Evolutionary conservation across 495 filamentous ascomycete species (phyloP).

Genomic region (Penicillium pancosmium): DNA sequence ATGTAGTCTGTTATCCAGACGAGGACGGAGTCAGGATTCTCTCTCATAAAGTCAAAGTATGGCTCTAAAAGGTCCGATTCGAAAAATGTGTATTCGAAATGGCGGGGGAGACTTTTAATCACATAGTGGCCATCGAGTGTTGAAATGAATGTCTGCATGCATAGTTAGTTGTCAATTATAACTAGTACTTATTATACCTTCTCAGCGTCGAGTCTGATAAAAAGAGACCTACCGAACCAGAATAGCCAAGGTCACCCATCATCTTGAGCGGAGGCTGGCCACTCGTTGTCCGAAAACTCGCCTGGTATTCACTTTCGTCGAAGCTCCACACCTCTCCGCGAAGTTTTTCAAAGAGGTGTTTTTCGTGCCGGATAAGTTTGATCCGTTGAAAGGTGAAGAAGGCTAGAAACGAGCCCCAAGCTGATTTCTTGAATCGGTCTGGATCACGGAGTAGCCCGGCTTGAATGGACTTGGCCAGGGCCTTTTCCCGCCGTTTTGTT

Average conservation of each 20-base stretch:
- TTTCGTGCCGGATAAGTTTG: conserved; percentile 36
- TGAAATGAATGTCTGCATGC: conserved; percentile 62
- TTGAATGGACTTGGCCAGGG: conserved; percentile 40
- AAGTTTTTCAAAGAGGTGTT: conserved; percentile 30
- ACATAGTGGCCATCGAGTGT: conserved; percentile 63
- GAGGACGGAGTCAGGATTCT: conserved; percentile 57
- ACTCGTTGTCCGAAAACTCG: conserved; percentile 49
- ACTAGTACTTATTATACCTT: neutral
- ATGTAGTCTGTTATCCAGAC: conserved; percentile 72
- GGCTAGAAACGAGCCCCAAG: conserved; percentile 30
- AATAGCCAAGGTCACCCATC: conserved; percentile 62
- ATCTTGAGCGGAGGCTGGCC: conserved; percentile 39
- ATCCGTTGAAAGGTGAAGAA: conserved; percentile 42
- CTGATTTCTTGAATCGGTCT: conserved; percentile 28
- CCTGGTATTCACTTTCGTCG: conserved; percentile 55
- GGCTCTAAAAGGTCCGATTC: conserved; percentile 60
- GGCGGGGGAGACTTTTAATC: conserved; percentile 67
- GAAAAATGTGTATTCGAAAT: conserved; percentile 71
- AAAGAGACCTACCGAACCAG: conserved; percentile 49
- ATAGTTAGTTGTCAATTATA: neutral
- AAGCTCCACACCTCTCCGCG: conserved; percentile 52
- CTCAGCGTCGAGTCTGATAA: no score
- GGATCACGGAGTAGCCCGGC: conserved; percentile 36
- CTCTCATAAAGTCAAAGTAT: conserved; percentile 62
- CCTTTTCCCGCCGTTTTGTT: conserved; percentile 30